Evolutionary conservation across 1,284 basidiomycete species (phyloP).

Genomic region (Ustilago hordei): DNA sequence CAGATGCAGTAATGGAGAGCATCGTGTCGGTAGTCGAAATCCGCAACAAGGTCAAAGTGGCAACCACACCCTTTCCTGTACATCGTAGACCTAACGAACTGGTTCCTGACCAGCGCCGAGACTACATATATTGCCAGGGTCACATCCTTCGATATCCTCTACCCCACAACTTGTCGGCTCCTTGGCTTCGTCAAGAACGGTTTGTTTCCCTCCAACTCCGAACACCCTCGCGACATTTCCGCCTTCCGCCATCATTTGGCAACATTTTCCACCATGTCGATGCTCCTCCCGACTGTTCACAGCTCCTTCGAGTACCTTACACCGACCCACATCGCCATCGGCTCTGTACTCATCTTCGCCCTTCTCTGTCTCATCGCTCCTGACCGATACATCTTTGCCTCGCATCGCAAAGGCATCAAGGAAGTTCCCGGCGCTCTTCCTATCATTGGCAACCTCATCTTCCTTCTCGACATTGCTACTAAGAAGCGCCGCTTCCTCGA

Average conservation of each 20-base stretch:
- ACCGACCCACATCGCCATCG: slow-evolving; percentile 31
- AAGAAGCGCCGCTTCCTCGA: slow-evolving; percentile 45
- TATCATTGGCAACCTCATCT: slow-evolving; percentile 41
- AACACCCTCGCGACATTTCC: background rate
- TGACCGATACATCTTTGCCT: slow-evolving; percentile 45
- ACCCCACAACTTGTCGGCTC: background rate
- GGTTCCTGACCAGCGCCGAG: background rate
- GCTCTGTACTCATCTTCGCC: slow-evolving; percentile 24
- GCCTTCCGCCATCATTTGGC: slow-evolving; percentile 1
- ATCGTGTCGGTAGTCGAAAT: background rate
- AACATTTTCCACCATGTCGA: slow-evolving; percentile 22
- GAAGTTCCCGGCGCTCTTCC: slow-evolving; percentile 38
- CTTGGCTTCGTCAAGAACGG: background rate
- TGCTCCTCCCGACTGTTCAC: slow-evolving; percentile 26
- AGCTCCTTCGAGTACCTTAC: slow-evolving; percentile 42
- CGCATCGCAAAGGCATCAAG: slow-evolving; percentile 46
- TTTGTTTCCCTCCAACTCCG: no score
- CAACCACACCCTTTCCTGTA: background rate
- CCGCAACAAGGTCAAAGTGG: background rate
- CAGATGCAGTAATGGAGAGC: background rate
- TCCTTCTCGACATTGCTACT: slow-evolving; percentile 45
- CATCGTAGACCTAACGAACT: background rate
- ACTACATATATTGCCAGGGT: background rate
- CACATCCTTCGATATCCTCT: background rate
- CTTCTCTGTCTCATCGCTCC: slow-evolving; percentile 50